phyloP scores from a whole-genome alignment of 208 protist genomes.

The Angomonas deanei region DNA sequence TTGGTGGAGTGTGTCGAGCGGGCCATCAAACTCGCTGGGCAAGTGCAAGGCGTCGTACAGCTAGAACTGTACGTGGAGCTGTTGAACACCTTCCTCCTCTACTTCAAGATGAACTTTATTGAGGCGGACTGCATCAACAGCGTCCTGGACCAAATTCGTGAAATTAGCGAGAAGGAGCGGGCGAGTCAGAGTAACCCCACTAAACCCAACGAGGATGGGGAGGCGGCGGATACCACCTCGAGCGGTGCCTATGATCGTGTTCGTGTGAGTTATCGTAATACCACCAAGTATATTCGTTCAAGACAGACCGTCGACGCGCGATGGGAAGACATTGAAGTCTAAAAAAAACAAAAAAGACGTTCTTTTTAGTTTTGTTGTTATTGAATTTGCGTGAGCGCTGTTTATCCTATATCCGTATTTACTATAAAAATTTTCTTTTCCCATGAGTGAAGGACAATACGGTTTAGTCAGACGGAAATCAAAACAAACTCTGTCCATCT shows the following conservation, averaged over 20 bases:
- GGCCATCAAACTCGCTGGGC: conserved; percentile 89
- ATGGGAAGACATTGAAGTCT: conserved; percentile 73
- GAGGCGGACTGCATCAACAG: conserved; percentile 42
- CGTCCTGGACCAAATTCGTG: conserved; percentile 52
- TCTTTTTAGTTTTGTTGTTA: too few relatives aligned
- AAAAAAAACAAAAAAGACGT: conserved; percentile 2
- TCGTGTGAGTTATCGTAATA: conserved; percentile 58
- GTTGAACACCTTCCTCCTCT: conserved; percentile 92
- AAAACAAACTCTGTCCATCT: too few relatives aligned
- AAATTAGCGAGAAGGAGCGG: conserved; percentile 31
- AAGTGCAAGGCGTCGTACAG: conserved; percentile 64
- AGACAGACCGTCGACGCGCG: conserved; percentile 49
- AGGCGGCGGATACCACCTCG: background rate
- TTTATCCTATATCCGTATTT: conserved; percentile 1
- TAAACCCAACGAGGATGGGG: background rate
- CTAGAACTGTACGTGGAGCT: conserved; percentile 93
- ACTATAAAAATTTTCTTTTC: background rate
- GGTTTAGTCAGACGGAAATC: too few relatives aligned
- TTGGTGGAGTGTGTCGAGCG: conserved; percentile 93
- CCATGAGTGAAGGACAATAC: too few relatives aligned
- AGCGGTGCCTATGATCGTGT: conserved; percentile 20
- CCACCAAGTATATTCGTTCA: conserved; percentile 64
- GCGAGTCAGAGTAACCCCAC: conserved; percentile 21
- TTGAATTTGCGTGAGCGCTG: too few relatives aligned
- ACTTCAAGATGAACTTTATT: conserved; percentile 79